A percentile compares a stretch with the other conserved stretches of the same genome.
These are phyloP conservation scores for Hypoxylon sp. DNA, from an alignment of 2,329 filamentous ascomycete species.

Conservation along the genomic window DNA sequence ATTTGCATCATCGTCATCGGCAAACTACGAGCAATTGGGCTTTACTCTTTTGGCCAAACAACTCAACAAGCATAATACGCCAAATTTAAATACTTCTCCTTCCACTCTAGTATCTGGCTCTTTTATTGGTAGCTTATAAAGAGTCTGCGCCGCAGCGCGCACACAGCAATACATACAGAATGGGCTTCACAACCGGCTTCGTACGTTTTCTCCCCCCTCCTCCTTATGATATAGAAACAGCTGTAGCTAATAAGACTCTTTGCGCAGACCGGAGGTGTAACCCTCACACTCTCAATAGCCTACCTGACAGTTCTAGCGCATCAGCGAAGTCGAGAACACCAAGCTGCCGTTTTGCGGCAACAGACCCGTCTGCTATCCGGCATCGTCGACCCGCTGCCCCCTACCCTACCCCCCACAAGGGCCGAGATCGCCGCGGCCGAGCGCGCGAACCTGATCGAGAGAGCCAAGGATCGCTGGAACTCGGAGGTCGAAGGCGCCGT, in stretches of 20 bases:
- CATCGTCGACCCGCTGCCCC: conserved; percentile 58
- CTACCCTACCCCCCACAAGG: conserved; percentile 58
- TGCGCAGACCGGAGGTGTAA: conserved; percentile 78
- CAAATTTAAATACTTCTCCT: no score
- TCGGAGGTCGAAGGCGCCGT: conserved; percentile 73
- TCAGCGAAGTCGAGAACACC: conserved; percentile 70
- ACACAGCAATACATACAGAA: conserved; percentile 49
- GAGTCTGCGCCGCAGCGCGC: conserved; percentile 42
- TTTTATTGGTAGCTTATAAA: conserved; percentile 39
- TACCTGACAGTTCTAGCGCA: conserved; percentile 77
- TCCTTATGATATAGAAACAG: no score
- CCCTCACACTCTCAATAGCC: conserved; percentile 75
- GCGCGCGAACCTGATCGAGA: conserved; percentile 67
- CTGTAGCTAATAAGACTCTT: no score
- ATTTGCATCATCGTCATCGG: conserved; percentile 5
- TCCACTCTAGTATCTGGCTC: no score
- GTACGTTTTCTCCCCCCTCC: conserved; percentile 60
- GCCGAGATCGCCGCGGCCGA: conserved; percentile 61
- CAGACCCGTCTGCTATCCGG: conserved; percentile 64
- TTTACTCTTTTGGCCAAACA: conserved; percentile 7
- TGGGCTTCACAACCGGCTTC: conserved; percentile 80
- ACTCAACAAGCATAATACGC: no score
- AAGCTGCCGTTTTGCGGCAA: conserved; percentile 64
- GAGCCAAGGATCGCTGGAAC: conserved; percentile 82
- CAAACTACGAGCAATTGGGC: conserved; percentile 16